Base-by-base conservation (phyloP, 352 stramenopile species). In the Phytophthora podocarpi region DNA sequence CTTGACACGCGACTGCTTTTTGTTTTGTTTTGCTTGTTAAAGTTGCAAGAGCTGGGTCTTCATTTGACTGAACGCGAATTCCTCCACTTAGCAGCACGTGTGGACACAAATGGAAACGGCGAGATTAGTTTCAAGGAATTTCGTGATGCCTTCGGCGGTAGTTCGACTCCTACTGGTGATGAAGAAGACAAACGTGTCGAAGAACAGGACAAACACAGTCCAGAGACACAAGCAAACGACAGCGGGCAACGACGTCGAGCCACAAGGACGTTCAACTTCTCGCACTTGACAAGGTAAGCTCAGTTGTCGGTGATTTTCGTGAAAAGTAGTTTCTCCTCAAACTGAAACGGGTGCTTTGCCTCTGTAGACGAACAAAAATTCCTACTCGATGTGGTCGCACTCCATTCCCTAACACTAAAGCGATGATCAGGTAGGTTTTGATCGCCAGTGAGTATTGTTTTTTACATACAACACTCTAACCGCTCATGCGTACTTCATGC, bases 71-170 rank as follows among this genome's bases (percentile, higher is more conserved):
- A 85, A 24, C 71, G 60, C 21, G 78, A 86, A 49, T 85, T 86
- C 23, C 60, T 71, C 2, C 67, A 81, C 32, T 34, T 88, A 5
- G 72, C 62, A 7, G 63, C 61, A 9, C 45, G 62, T 6, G 66
- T 82, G 4, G 74, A 86, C 42, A 74, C 72, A 0, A 74, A 83
- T 34, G 67, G 72, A 5, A 83, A 71, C 21, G 74, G 76, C 12
- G 78, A 84, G 50, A 88, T 86, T 48, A 80, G 76, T 51, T 88
- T 84, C 50, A 74, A 74, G 15, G 76, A 88, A 64, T 88, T 88
- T 54, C 79, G 34, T 37, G 59, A 78, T 12, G 41, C 80, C 42
- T 80, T 87, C 20, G 42, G 61, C 5, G 35, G 41, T 21, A 35
- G 11, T 11, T 43, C 35, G 16, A 34, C 28, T 42, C 40, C 7